Base-by-base conservation (phyloP, 2,329 filamentous ascomycete genomes). In the Thielaviopsis musarum region DNA sequence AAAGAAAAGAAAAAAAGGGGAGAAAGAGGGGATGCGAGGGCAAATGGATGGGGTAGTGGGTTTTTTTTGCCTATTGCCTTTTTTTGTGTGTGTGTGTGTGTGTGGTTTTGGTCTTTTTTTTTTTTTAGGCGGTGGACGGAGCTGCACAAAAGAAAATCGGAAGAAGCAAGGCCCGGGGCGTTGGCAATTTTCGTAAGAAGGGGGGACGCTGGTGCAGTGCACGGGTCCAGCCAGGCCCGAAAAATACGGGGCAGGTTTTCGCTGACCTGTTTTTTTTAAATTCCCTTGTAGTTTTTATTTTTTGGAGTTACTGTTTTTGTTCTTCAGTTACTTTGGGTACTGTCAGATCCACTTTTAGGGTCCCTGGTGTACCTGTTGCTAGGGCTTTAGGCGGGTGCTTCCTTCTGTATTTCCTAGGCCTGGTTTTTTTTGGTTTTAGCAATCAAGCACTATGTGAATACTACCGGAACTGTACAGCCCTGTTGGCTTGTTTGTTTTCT, bases 81-180 rank as follows among this genome's bases (percentile, higher is more conserved):
- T 45, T 45, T 17, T 45, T 45, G 30, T 34, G 30, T 34, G 30
- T 34, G 30, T 34, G 24, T 26, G 24, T 26, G 24, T 34, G 30
- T 12, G 30, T 34, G 10, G 30, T 34, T 45, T 45, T n/a, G 38
- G 24, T 26, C 24, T 6, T 26, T 26, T 26, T 26, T 26, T 26
- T 3, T 26, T 26, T n/a, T 45, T n/a, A 45, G 38, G 38, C 21
- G 38, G 34, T 28, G 21, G 54, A 56, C 55, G 55, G 55, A 56
- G 55, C 55, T 45, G 52, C 19, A 56, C 54, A 41, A 48, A 45
- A 56, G 38, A 56, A 56, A 56, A 51, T 56, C 55, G 55, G 55
- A 56, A 56, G 55, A 41, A 56, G 55, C 54, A 56, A 34, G 53
- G 38, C 38, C 55, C 38, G 55, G 30, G 41, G 38, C 34, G 38